Evolutionary conservation across 306 rosid genomes (phyloP).

Genomic region (Ochetophila trinervis): DNA sequence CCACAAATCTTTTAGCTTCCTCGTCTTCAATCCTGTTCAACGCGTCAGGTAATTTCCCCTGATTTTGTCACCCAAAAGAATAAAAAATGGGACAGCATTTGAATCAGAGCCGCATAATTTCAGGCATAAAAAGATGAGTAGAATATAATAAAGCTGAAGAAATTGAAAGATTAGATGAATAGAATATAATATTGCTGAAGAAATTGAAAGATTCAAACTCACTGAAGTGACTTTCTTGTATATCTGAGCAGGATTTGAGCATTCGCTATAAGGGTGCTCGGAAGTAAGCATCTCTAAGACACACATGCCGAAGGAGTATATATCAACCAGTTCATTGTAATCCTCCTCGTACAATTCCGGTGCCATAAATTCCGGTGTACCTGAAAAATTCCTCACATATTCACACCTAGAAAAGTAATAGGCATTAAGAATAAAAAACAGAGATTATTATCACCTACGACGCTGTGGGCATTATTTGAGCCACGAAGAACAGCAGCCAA

Average conservation of each 20-base stretch:
- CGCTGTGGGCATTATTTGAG: constrained; percentile 77
- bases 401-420: no score
- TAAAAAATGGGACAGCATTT: not conserved
- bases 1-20: constrained; percentile 69
- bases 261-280: constrained; percentile 79
- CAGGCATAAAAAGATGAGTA: not conserved
- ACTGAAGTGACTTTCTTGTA: constrained; percentile 90
- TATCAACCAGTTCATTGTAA: constrained; percentile 73
- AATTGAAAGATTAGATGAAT: no score
- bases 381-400: constrained; percentile 25
- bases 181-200: not conserved
- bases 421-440: no score
- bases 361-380: constrained; percentile 96
- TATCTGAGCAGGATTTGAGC: constrained; percentile 94
- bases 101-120: not conserved
- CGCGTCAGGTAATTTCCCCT: constrained; percentile 84
- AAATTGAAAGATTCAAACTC: constrained; percentile 18
- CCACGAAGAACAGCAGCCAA: constrained; percentile 75
- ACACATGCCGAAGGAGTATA: constrained; percentile 93
- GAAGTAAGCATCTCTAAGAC: constrained; percentile 82
- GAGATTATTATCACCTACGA: constrained; percentile 50
- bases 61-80: not conserved
- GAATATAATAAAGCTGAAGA: no score
- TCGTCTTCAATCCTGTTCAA: constrained; percentile 53
- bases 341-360: constrained; percentile 94